Percentiles rank a stretch among this genome's conserved stretches.
Conservation (phyloP, 2,329 filamentous ascomycete species). For the Nothophoma quercina region DNA sequence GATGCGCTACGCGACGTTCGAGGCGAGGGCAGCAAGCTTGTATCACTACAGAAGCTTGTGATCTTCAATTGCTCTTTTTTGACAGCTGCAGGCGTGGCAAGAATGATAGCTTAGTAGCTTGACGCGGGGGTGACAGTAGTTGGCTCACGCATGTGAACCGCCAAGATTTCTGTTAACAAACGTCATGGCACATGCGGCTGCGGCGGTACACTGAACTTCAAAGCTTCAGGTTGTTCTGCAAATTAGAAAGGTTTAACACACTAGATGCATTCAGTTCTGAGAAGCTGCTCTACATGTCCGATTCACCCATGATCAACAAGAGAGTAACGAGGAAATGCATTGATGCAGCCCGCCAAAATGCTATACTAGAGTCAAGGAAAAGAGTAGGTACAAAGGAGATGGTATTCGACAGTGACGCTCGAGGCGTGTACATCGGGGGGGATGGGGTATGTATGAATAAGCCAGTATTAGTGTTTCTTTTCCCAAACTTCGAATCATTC, state of each 20-base stretch:
- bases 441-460: slow-evolving; percentile 33
- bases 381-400: slow-evolving; percentile 43
- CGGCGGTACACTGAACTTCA: neutral
- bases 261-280: slow-evolving; percentile 9
- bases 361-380: slow-evolving; percentile 39
- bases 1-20: neutral
- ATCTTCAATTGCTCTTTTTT: slow-evolving; percentile 15
- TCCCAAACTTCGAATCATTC: slow-evolving; percentile 22
- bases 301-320: slow-evolving; percentile 15
- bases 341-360: slow-evolving; percentile 37
- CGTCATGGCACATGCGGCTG: slow-evolving; percentile 9
- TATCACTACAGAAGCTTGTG: slow-evolving; percentile 5
- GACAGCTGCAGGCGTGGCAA: slow-evolving; percentile 21
- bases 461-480: slow-evolving; percentile 43
- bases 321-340: slow-evolving; percentile 22
- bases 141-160: slow-evolving; percentile 33
- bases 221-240: neutral
- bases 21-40: slow-evolving; percentile 5
- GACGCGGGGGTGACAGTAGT: slow-evolving; percentile 24
- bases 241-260: neutral
- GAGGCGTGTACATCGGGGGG: slow-evolving; percentile 21
- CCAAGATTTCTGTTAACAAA: slow-evolving; percentile 27
- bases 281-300: slow-evolving; percentile 11
- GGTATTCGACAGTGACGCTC: slow-evolving; percentile 29
- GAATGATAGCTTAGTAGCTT: slow-evolving; percentile 17